Percentiles rank a stretch among this genome's conserved stretches.
Evolutionary conservation across 495 filamentous ascomycete species (phyloP).

Genomic region (Annulohypoxylon nitens): DNA sequence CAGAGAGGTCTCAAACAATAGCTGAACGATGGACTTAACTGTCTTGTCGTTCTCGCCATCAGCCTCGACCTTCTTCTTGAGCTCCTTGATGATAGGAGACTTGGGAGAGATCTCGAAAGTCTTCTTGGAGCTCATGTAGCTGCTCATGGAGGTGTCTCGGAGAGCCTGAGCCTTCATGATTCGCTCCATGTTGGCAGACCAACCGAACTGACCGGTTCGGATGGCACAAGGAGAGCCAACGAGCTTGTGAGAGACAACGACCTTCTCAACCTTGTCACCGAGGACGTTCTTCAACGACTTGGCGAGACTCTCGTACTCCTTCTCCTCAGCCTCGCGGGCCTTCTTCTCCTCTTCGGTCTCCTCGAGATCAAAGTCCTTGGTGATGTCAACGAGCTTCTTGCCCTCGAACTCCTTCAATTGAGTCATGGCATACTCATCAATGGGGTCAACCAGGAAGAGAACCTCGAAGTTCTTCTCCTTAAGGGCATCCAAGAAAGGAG

Average conservation of each 20-base stretch:
- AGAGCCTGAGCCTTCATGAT: slow-evolving; percentile 99
- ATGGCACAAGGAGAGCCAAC: slow-evolving; percentile 96
- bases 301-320: slow-evolving; percentile 93
- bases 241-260: slow-evolving; percentile 98
- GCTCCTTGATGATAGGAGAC: slow-evolving; percentile 97
- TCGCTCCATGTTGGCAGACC: slow-evolving; percentile 99
- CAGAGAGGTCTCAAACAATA: slow-evolving; percentile 98
- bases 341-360: slow-evolving; percentile 99
- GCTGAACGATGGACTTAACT: slow-evolving; percentile 97
- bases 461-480: slow-evolving; percentile 99
- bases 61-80: slow-evolving; percentile 96
- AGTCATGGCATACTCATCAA: slow-evolving; percentile 99
- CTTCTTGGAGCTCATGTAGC: slow-evolving; percentile 99
- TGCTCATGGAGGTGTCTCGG: slow-evolving; percentile 98
- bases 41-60: slow-evolving; percentile 98
- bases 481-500: slow-evolving; percentile 97
- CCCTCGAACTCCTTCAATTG: slow-evolving; percentile 99
- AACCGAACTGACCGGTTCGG: slow-evolving; percentile 99
- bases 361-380: slow-evolving; percentile 99
- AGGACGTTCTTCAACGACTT: slow-evolving; percentile 99
- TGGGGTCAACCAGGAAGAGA: slow-evolving; percentile 98
- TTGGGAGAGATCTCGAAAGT: slow-evolving; percentile 99
- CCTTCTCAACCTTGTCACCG: slow-evolving; percentile 99
- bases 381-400: slow-evolving; percentile 99
- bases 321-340: slow-evolving; percentile 94